These are phyloP conservation scores for Emmonsia crescens DNA, from an alignment of 2,329 filamentous ascomycete species.

Conservation along the genomic window DNA sequence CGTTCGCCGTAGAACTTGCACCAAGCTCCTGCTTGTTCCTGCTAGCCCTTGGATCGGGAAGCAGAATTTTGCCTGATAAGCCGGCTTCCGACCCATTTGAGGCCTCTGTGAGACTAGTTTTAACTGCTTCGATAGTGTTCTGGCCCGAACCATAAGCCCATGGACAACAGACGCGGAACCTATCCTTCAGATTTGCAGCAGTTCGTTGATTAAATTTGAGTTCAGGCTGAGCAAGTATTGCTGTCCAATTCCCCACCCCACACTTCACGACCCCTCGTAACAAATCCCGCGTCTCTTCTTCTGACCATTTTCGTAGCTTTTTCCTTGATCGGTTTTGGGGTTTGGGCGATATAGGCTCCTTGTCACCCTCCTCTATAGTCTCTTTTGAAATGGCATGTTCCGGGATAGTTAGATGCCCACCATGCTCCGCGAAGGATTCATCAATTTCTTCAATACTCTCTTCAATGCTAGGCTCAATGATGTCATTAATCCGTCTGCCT, in stretches of 20 bases:
- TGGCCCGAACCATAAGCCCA: slow-evolving; percentile 34
- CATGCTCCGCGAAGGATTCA: neutral
- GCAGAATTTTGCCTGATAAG: slow-evolving; percentile 10
- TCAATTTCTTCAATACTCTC: slow-evolving; percentile 11
- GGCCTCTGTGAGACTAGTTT: slow-evolving; percentile 12
- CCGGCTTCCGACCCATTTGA: slow-evolving; percentile 6
- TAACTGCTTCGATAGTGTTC: slow-evolving; percentile 28
- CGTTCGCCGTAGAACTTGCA: neutral
- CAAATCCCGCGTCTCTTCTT: slow-evolving; percentile 50
- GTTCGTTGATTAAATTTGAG: slow-evolving; percentile 48
- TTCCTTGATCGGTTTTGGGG: slow-evolving; percentile 36
- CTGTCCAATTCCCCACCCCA: slow-evolving; percentile 55
- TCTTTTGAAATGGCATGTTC: neutral
- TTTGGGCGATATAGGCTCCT: slow-evolving; percentile 19
- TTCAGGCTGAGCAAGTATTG: slow-evolving; percentile 47
- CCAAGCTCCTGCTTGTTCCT: slow-evolving; percentile 10
- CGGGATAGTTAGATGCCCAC: neutral
- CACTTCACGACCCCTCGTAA: slow-evolving; percentile 49
- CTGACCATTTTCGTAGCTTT: slow-evolving; percentile 45
- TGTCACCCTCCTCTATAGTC: slow-evolving; percentile 1
- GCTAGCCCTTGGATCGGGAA: slow-evolving; percentile 16
- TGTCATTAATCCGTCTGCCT: slow-evolving; percentile 27
- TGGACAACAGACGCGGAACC: slow-evolving; percentile 46
- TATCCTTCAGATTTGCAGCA: slow-evolving; percentile 54
- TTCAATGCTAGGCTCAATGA: slow-evolving; percentile 21